phyloP scores from a whole-genome alignment of 345 rosid genomes.

The Populus pruinosa region DNA sequence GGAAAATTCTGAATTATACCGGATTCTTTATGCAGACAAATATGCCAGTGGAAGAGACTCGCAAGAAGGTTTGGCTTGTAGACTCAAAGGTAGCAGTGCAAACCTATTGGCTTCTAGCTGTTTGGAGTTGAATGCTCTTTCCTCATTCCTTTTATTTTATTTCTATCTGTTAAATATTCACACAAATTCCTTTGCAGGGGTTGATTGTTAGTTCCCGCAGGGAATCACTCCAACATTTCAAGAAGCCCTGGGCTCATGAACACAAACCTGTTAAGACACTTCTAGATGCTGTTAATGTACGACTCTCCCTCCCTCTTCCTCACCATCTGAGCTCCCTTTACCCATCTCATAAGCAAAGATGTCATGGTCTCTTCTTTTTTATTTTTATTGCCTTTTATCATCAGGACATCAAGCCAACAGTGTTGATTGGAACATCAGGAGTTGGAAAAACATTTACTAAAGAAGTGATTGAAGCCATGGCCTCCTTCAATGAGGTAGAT shows the following conservation, averaged over 20 bases:
- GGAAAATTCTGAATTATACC: neutral
- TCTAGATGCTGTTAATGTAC: constrained; percentile 69
- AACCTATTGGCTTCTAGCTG: constrained; percentile 3
- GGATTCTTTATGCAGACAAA: constrained; percentile 52
- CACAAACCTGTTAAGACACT: constrained; percentile 68
- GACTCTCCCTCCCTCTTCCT: constrained; percentile 22
- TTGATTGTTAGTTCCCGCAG: constrained; percentile 77
- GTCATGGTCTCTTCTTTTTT: constrained; percentile 5
- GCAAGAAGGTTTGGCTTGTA: constrained; percentile 84
- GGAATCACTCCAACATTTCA: constrained; percentile 88
- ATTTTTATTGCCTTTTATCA: constrained; percentile 6
- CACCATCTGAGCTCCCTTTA: neutral
- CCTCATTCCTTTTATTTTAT: neutral
- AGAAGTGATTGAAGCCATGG: constrained; percentile 87
- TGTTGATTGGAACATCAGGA: constrained; percentile 92
- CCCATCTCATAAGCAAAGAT: neutral
- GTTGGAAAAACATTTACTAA: constrained; percentile 82
- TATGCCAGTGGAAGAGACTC: constrained; percentile 70
- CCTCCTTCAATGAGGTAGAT: constrained; percentile 70
- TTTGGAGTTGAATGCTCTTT: neutral
- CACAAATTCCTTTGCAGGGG: constrained; percentile 46
- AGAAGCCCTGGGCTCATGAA: constrained; percentile 96
- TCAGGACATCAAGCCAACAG: constrained; percentile 87
- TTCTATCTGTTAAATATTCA: neutral
- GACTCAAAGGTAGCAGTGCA: constrained; percentile 87